Evolutionary conservation across 2,329 filamentous ascomycete species (phyloP), one percentile per base, ranked within the genome.

Genomic region (Harringtonia aguacate): DNA sequence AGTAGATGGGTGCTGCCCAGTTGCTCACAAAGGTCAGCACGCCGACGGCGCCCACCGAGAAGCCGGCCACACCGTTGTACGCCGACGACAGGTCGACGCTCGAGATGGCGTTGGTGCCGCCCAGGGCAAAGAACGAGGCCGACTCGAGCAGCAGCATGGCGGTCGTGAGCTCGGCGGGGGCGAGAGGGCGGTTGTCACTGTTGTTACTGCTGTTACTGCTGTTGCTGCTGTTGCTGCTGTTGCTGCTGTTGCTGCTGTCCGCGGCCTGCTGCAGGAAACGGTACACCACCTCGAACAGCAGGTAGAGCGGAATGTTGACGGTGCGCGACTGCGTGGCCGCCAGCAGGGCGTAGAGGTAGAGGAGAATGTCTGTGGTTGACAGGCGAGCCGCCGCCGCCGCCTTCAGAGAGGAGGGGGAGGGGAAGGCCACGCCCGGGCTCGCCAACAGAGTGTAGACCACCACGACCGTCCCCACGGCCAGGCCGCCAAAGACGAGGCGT

Each of bases 81-180:
- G 89, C 89, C 58, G 83, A 94, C 7, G 87, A 94, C 18, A 98
- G 74, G 57, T 97, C 89, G 54, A 98, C 79, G n/a, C 85, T 90
- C 13, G 89, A 94, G 52, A 98, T 95, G 34, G 92, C 84, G 60
- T 98, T 98, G 38, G 86, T 86, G 58, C 88, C 88, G 21, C 89
- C 92, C 50, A 87, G 79, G 27, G 86, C 83, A 59, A 97, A 98
- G 71, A 95, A 98, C 41, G 83, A 81, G 30, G 78, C 70, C 63
- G 89, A 81, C 52, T 94, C 83, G 34, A 94, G 68, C 29, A 97
- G 75, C 29, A 95, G 67, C 9, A 77, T 77, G 0, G 84, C 81
- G 10, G 80, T 75, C 5, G 81, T 81, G 37, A 85, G 69, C 54
- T 87, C 79, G 22, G 70, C 55, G 20, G 68, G 60, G 20, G 66